These are phyloP conservation scores for Marsdenia floribunda DNA, from an alignment of 257 asterid species.

Conservation along the genomic window DNA sequence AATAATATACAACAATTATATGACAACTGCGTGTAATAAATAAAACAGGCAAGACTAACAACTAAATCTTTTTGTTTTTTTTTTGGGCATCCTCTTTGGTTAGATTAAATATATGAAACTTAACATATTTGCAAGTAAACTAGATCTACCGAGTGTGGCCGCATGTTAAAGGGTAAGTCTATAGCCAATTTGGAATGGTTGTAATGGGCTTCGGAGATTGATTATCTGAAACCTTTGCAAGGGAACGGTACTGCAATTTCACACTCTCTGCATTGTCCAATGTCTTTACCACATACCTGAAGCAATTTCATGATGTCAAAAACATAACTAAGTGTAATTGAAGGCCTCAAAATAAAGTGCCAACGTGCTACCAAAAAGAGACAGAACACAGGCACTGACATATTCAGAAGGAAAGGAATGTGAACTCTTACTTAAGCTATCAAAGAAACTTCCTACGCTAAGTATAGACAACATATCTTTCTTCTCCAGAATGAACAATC, in stretches of 20 bases:
- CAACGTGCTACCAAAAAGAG: background rate
- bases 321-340: background rate
- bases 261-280: constrained; percentile 97
- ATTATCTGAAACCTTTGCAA: constrained; percentile 58
- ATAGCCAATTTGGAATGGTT: constrained; percentile 58
- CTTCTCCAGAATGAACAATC: background rate
- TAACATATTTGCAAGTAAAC: constrained; percentile 4
- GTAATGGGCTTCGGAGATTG: constrained; percentile 47
- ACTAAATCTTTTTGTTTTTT: background rate
- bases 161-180: constrained; percentile 17
- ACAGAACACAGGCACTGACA: background rate
- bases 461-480: background rate
- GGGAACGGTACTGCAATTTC: constrained; percentile 89
- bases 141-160: background rate
- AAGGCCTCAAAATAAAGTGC: background rate
- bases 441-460: background rate
- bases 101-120: constrained; percentile 11
- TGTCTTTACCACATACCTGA: constrained; percentile 96
- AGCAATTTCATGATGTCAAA: constrained; percentile 11
- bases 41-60: constrained; percentile 12
- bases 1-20: constrained; percentile 9
- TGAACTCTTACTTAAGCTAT: background rate
- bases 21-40: background rate
- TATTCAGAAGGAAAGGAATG: background rate
- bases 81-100: background rate